Conservation (phyloP, 352 stramenopile genomes). For the Albugo candida region DNA sequence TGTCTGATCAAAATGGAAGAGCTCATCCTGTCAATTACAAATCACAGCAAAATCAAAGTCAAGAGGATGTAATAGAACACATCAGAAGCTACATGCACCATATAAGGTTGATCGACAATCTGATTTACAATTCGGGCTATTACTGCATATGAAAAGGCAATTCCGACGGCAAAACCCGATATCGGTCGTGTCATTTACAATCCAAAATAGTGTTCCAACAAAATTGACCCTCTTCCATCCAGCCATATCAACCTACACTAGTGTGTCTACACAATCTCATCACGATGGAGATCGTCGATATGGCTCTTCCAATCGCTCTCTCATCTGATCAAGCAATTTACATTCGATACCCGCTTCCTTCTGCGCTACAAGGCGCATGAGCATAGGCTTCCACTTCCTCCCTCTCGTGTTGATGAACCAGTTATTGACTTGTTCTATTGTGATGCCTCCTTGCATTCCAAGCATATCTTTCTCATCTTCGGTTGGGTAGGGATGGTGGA, state of each 20-base stretch:
- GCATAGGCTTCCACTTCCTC: constrained; percentile 74
- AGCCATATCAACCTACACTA: too few species aligned
- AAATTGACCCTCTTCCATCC: too few species aligned
- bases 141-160: too few species aligned
- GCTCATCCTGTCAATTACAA: constrained; percentile 43
- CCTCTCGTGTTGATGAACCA: constrained; percentile 79
- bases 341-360: constrained; percentile 31
- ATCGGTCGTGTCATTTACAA: too few species aligned
- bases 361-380: constrained; percentile 43
- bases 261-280: too few species aligned
- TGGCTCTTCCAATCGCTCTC: constrained; percentile 55
- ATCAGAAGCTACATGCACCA: background rate
- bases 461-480: constrained; percentile 70
- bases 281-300: constrained; percentile 22
- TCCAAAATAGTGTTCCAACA: too few species aligned
- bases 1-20: constrained; percentile 68
- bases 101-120: constrained; percentile 2
- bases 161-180: too few species aligned
- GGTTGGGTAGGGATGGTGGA: constrained; percentile 70
- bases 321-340: constrained; percentile 53
- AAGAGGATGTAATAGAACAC: constrained; percentile 1
- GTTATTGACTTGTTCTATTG: constrained; percentile 76
- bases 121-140: too few species aligned
- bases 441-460: constrained; percentile 41
- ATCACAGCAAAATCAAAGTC: background rate